Percentiles rank a stretch among this genome's conserved stretches.
Conservation (phyloP, 345 rosid genomes). For the Eucalyptus victrix region DNA sequence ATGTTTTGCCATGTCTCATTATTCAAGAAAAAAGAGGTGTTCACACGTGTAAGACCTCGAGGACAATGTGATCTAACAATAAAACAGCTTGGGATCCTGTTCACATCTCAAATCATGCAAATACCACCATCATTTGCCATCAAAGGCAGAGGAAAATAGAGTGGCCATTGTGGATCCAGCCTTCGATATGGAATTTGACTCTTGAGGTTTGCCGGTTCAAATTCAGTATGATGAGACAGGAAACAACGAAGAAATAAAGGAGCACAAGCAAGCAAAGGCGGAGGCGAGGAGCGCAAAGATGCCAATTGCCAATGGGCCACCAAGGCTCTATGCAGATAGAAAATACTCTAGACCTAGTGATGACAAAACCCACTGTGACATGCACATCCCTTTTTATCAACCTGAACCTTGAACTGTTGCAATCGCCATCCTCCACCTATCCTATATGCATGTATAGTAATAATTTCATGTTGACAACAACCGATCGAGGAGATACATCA, state of each 20-base stretch:
- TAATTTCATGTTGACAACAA: not conserved
- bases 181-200: slow-evolving; percentile 27
- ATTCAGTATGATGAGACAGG: slow-evolving; percentile 14
- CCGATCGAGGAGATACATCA: no score
- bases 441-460: not conserved
- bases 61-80: not conserved
- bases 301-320: not conserved
- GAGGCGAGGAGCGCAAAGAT: not conserved
- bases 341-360: not conserved
- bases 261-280: not conserved
- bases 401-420: not conserved
- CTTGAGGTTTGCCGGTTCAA: slow-evolving; percentile 20
- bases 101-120: not conserved
- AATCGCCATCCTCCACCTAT: not conserved
- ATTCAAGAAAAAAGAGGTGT: not conserved
- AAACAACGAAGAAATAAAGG: not conserved
- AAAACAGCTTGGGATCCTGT: not conserved
- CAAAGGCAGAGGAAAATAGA: not conserved
- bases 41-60: not conserved
- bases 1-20: not conserved
- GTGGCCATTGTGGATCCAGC: slow-evolving; percentile 7
- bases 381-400: not conserved
- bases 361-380: not conserved
- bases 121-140: not conserved
- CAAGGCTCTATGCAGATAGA: not conserved